A percentile compares a stretch with the other conserved stretches of the same genome.
phyloP scores from a whole-genome alignment of 441 rosid species.

The Manihot esculenta region DNA sequence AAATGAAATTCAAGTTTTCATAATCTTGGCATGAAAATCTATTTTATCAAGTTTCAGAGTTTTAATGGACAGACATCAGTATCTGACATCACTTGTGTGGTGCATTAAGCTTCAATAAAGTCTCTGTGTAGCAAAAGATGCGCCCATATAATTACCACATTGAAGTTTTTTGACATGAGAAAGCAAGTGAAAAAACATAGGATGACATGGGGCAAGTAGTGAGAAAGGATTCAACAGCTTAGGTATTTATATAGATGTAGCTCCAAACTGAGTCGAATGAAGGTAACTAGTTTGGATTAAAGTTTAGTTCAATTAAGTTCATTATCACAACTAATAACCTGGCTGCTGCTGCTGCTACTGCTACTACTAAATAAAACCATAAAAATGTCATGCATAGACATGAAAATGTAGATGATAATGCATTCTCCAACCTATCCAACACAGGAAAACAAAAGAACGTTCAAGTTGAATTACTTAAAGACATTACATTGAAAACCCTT shows the following conservation, averaged over 20 bases:
- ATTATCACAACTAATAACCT: too few relatives aligned
- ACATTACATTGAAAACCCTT: background rate
- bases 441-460: background rate
- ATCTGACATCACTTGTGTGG: background rate
- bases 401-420: background rate
- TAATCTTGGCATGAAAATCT: background rate
- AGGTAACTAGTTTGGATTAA: background rate
- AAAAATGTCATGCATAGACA: background rate
- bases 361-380: too few relatives aligned
- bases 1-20: background rate
- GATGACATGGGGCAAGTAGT: too few relatives aligned
- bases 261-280: background rate
- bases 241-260: background rate
- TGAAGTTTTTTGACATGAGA: too few relatives aligned
- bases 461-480: background rate
- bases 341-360: too few relatives aligned
- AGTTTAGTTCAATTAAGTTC: background rate
- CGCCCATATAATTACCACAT: too few relatives aligned
- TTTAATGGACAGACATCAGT: too few relatives aligned
- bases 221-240: too few relatives aligned
- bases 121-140: background rate
- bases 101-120: background rate
- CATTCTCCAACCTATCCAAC: background rate
- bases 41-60: background rate
- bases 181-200: too few relatives aligned